Percentiles rank a stretch among this genome's conserved stretches.
phyloP scores from a whole-genome alignment of 768 basidiomycete genomes.

The Kondoa malvinella region DNA sequence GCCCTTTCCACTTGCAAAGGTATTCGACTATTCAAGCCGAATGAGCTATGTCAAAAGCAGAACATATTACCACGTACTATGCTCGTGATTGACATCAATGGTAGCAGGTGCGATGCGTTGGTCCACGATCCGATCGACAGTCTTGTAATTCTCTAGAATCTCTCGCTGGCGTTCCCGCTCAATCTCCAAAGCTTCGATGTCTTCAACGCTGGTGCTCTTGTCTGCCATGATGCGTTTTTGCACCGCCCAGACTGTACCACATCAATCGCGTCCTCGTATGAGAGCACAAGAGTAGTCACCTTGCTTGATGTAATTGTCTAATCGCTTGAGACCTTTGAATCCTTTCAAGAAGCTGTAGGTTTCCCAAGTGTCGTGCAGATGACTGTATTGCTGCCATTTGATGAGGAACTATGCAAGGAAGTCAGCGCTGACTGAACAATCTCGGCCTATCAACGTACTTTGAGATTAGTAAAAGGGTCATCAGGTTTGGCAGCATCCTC shows the following conservation, averaged over 20 bases:
- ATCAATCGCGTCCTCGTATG: neutral
- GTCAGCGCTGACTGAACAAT: conserved; percentile 20
- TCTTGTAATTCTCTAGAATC: conserved; percentile 74
- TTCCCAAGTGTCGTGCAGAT: conserved; percentile 98
- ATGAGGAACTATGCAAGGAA: conserved; percentile 71
- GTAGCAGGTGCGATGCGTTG: conserved; percentile 42
- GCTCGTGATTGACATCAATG: conserved; percentile 24
- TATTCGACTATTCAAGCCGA: conserved; percentile 48
- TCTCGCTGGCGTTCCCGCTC: conserved; percentile 83
- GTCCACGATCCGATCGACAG: conserved; percentile 73
- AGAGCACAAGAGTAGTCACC: neutral
- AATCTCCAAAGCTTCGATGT: conserved; percentile 69
- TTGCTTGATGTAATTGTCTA: conserved; percentile 96
- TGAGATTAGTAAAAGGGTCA: conserved; percentile 33
- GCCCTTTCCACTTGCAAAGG: conserved; percentile 90
- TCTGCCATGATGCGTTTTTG: conserved; percentile 52
- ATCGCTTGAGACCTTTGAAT: conserved; percentile 86
- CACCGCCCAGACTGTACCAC: conserved; percentile 41
- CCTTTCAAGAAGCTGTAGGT: conserved; percentile 87
- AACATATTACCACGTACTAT: conserved; percentile 16
- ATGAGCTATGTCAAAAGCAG: conserved; percentile 10
- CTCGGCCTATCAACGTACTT: conserved; percentile 35
- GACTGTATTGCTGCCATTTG: conserved; percentile 98
- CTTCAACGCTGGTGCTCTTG: conserved; percentile 61
- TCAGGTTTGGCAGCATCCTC: conserved; percentile 28